phyloP scores from a whole-genome alignment of 1,284 basidiomycete genomes.

The Sporisorium iseilematis-ciliati region DNA sequence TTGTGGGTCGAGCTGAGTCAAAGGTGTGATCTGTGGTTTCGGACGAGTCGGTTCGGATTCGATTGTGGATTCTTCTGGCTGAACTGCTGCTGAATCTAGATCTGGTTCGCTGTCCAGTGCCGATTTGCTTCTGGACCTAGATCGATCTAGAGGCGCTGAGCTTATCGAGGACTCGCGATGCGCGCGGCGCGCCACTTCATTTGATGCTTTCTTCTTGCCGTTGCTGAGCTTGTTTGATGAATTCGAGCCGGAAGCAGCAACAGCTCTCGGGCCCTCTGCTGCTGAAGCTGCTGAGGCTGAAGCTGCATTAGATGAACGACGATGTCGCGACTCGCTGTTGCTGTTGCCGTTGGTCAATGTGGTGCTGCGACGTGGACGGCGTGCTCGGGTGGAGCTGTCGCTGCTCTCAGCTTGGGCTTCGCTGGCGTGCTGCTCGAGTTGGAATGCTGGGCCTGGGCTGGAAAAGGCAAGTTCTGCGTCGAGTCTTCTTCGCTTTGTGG shows the following conservation, averaged over 20 bases:
- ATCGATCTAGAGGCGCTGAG: conserved; percentile 16
- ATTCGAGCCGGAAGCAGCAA: neutral
- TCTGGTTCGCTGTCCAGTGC: conserved; percentile 20
- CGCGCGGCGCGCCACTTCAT: conserved; percentile 16
- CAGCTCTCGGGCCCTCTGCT: conserved; percentile 8
- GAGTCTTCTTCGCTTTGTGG: conserved; percentile 51
- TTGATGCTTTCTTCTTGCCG: conserved; percentile 15
- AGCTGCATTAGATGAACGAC: conserved; percentile 4
- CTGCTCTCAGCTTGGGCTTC: conserved; percentile 17
- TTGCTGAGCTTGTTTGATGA: conserved; percentile 9
- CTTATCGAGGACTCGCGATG: conserved; percentile 15
- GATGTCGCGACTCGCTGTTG: conserved; percentile 14
- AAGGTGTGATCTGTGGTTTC: conserved; percentile 34
- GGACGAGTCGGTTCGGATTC: conserved; percentile 1
- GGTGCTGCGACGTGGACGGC: conserved; percentile 34
- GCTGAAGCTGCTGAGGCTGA: conserved; percentile 11
- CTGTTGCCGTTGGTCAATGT: conserved; percentile 12
- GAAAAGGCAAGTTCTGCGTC: conserved; percentile 63
- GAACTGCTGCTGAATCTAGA: neutral
- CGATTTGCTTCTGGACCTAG: conserved; percentile 41
- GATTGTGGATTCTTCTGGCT: conserved; percentile 2
- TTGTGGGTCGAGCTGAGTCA: conserved; percentile 21
- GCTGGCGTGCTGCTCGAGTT: conserved; percentile 21
- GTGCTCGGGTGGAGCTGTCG: conserved; percentile 21
- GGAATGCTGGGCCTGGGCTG: conserved; percentile 64